Evolutionary conservation across 2,329 filamentous ascomycete genomes (phyloP).

Genomic region (Neonectria sp.): DNA sequence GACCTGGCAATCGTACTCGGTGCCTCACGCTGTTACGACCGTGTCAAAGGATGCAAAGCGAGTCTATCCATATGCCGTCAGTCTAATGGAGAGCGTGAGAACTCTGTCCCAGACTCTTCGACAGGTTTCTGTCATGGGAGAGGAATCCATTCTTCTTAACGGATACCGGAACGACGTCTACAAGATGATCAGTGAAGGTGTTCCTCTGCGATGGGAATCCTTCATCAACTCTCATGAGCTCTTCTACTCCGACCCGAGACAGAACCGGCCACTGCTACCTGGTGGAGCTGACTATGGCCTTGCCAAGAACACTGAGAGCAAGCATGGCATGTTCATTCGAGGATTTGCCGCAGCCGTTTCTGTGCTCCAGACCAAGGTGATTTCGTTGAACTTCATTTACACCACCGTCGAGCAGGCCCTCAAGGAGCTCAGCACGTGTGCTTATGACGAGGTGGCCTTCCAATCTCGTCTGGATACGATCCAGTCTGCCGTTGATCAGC

Average conservation of each 20-base stretch:
- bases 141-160: conserved; percentile 88
- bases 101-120: conserved; percentile 91
- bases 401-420: conserved; percentile 86
- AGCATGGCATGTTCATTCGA: conserved; percentile 96
- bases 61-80: conserved; percentile 98
- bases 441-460: conserved; percentile 86
- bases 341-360: conserved; percentile 93
- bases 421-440: conserved; percentile 85
- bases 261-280: conserved; percentile 61
- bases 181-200: conserved; percentile 84
- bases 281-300: conserved; percentile 58
- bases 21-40: conserved; percentile 94
- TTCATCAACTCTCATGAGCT: conserved; percentile 98
- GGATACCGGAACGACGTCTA: conserved; percentile 95
- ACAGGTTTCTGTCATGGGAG: conserved; percentile 86
- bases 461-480: conserved; percentile 86
- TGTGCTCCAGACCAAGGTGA: conserved; percentile 89
- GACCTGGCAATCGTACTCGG: conserved; percentile 93
- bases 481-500: conserved; percentile 93
- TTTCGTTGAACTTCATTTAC: conserved; percentile 83
- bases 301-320: conserved; percentile 80
- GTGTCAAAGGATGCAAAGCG: conserved; percentile 99
- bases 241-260: conserved; percentile 69
- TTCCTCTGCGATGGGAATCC: conserved; percentile 95
- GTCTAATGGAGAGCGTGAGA: conserved; percentile 98